Base-by-base conservation (phyloP, 2,329 filamentous ascomycete species). In the Aspergillus latus region DNA sequence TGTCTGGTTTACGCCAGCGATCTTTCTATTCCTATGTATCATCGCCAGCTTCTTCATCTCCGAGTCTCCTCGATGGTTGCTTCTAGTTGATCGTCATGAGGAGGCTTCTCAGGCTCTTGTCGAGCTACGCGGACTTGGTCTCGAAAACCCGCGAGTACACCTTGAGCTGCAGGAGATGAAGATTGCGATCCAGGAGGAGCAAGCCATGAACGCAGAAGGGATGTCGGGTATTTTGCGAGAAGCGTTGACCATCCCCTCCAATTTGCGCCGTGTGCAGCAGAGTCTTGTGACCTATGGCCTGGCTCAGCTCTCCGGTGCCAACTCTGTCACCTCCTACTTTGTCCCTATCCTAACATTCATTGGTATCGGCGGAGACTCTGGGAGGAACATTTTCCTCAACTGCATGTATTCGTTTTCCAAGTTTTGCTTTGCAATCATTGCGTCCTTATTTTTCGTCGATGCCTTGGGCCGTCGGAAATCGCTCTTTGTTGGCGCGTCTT, bases 371-470 rank as follows among this genome's bases (percentile, higher is more conserved):
- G 36, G 48, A 0, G 32, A 15, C 0, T 30, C 37, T 7, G 36
- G n/a, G 15, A 15, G 5, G 5, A 68, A 60, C 21, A 62, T 80
- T 2, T 77, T 77, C 50, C 59, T 76, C 2, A 72, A 65, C 7
- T 71, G 69, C 52, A 74, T 80, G 65, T 79, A 78, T 56, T 66
- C 66, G 28, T 58, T 79, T 52, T 64, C 74, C 28, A 80, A 78
- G 57, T 72, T 80, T 51, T 72, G 72, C 43, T 77, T 69, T 56
- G 67, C 66, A 9, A 40, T 79, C 2, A 72, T 77, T 15, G 73
- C 74, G 1, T 71, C 69, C 1, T 75, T 80, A 59, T 75, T 78
- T 65, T 72, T 80, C 57, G 71, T 78, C 29, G 77, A 80, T 54
- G 72, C 71, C 5, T 60, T 79, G 1, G 77, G 77, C 0, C 70